These are phyloP conservation scores for Alternaria novae-zelandiae DNA, from an alignment of 2,329 filamentous ascomycete genomes.

Conservation along the genomic window DNA sequence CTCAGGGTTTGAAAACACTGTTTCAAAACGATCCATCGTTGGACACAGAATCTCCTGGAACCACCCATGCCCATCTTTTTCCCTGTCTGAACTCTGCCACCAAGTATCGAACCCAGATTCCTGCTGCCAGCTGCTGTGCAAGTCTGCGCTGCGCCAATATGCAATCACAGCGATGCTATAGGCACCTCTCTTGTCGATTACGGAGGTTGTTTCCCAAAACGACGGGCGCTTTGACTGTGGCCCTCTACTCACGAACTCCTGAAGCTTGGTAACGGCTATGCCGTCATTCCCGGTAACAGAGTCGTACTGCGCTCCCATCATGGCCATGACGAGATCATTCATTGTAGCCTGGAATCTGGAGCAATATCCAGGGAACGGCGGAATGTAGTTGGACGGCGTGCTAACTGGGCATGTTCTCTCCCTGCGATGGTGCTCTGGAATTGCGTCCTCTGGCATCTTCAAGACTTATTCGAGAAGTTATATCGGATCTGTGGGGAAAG, in stretches of 20 bases:
- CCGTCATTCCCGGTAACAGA: not conserved
- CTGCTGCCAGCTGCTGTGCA: slow-evolving; percentile 42
- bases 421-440: slow-evolving; percentile 27
- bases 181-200: slow-evolving; percentile 33
- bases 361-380: slow-evolving; percentile 41
- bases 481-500: no score
- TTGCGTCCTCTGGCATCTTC: slow-evolving; percentile 33
- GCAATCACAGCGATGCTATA: slow-evolving; percentile 49
- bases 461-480: not conserved
- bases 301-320: slow-evolving; percentile 42
- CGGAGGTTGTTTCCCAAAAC: slow-evolving; percentile 45
- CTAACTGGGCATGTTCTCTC: slow-evolving; percentile 24
- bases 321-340: slow-evolving; percentile 44
- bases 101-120: slow-evolving; percentile 48
- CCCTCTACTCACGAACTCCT: slow-evolving; percentile 15
- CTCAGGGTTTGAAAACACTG: slow-evolving; percentile 49
- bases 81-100: slow-evolving; percentile 45
- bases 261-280: slow-evolving; percentile 19
- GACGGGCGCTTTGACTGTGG: slow-evolving; percentile 19
- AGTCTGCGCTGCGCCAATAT: slow-evolving; percentile 47
- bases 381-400: slow-evolving; percentile 32
- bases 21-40: slow-evolving; percentile 53
- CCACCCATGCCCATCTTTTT: slow-evolving; percentile 45
- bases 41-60: slow-evolving; percentile 54
- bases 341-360: slow-evolving; percentile 42